Base-by-base conservation (phyloP, 306 rosid genomes). In the Pachyrhizus erosus region DNA sequence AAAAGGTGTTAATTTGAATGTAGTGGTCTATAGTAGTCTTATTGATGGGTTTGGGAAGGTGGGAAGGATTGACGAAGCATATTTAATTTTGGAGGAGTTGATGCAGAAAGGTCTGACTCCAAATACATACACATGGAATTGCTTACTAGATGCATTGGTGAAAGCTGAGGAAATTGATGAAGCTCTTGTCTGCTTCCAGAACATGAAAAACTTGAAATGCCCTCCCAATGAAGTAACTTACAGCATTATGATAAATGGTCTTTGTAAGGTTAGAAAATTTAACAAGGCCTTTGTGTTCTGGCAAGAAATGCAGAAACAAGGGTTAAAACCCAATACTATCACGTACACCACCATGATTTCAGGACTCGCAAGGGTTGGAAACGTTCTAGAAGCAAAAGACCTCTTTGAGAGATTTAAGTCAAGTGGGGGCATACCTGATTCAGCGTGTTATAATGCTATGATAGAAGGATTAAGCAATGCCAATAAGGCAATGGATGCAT, bases 251-350 rank as follows among this genome's bases (percentile, higher is more conserved):
- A 93, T 96, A 84, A 87, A 96, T 80, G 99, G 99, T 66, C 94
- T 96, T 70, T 96, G 99, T 72, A 86, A 83, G 85, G 79, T 96
- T 75, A 86, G 96, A 83, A 96, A 96, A 84, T 96, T 96, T 87
- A 96, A 88, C 68, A 96, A 93, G 94, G 98, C 98, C 34, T 96
- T 91, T 68, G 96, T 96, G 43, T 96, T 88, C 88, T 96, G 99
- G 98, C 97, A 96, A 88, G 99, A 93, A 89, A 93, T 96, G 99
- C 91, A 89, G 91, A 96, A 93, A 81, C 83, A 87, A 48, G 98
- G 98, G 82, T 68, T 96, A 55, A 84, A 89, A 73, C 99, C 99
- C 51, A 92, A 96, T 73, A 84, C 89, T 49, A 71, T 88, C 79
- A 93, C 97, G 46, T 93, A 92, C 86, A 90, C 96, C 46, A 92